Conservation (phyloP, 805 yeast genomes). For the Candida orba region DNA sequence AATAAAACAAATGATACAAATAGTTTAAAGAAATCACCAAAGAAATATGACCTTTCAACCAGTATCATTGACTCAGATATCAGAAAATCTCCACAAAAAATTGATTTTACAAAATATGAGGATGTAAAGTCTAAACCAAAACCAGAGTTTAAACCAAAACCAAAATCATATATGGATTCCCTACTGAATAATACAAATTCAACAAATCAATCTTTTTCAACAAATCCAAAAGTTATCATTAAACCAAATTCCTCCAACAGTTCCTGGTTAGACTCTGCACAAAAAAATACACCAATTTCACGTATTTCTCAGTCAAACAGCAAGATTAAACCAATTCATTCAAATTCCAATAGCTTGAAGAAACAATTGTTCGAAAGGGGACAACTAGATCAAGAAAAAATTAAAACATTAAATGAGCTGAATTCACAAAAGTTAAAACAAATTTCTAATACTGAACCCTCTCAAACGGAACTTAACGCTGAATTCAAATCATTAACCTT, state of each 20-base stretch:
- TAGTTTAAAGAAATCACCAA: no score
- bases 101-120: no score
- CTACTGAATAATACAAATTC: conserved; percentile 9
- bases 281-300: conserved; percentile 3
- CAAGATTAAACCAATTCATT: conserved; percentile 10
- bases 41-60: no score
- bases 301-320: conserved; percentile 22
- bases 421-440: conserved; percentile 12
- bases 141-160: conserved; percentile 11
- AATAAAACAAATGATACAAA: no score
- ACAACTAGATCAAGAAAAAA: conserved; percentile 5
- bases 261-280: conserved; percentile 21
- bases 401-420: conserved; percentile 11
- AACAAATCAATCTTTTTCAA: conserved; percentile 7
- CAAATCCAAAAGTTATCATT: conserved; percentile 2
- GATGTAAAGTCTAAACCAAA: not conserved
- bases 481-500: conserved; percentile 10
- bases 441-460: not conserved
- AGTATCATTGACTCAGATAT: no score
- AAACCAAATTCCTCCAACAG: not conserved
- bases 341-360: conserved; percentile 24
- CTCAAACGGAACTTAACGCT: not conserved
- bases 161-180: conserved; percentile 8
- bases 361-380: not conserved
- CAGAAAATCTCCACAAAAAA: no score